Percentiles rank a stretch among this genome's conserved stretches.
phyloP scores from a whole-genome alignment of 257 asterid genomes.

The Salvia rosmarinus region DNA sequence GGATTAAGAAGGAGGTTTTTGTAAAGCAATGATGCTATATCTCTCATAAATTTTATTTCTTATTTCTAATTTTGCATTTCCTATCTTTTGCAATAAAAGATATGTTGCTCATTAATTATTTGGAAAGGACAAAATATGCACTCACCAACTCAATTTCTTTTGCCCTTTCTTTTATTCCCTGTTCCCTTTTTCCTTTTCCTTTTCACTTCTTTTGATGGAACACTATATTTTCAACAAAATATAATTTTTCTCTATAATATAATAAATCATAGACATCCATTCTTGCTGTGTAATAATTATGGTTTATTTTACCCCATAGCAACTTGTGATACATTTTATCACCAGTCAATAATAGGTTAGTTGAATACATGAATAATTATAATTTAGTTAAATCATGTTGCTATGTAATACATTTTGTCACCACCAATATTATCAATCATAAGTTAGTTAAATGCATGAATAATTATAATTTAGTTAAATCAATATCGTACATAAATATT shows the following conservation, averaged over 20 bases:
- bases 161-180: conserved; percentile 20
- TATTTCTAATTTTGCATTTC: conserved; percentile 8
- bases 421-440: too few species aligned
- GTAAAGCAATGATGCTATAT: not conserved
- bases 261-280: not conserved
- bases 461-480: too few species aligned
- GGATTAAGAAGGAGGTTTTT: not conserved
- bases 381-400: too few species aligned
- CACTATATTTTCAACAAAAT: conserved; percentile 19
- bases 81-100: conserved; percentile 16
- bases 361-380: too few species aligned
- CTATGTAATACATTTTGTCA: too few species aligned
- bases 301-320: not conserved
- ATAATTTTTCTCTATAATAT: conserved; percentile 10
- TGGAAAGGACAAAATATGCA: conserved; percentile 36
- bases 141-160: conserved; percentile 26
- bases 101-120: conserved; percentile 17
- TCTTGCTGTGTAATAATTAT: not conserved
- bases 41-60: not conserved
- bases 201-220: conserved; percentile 33
- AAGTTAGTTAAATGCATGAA: too few species aligned
- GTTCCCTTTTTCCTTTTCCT: conserved; percentile 26
- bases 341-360: too few species aligned
- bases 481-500: too few species aligned
- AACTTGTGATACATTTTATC: not conserved